Percentiles rank a stretch among this genome's conserved stretches.
phyloP scores from a whole-genome alignment of 176 grass and related monocot species.

The Aegilops tauschii region DNA sequence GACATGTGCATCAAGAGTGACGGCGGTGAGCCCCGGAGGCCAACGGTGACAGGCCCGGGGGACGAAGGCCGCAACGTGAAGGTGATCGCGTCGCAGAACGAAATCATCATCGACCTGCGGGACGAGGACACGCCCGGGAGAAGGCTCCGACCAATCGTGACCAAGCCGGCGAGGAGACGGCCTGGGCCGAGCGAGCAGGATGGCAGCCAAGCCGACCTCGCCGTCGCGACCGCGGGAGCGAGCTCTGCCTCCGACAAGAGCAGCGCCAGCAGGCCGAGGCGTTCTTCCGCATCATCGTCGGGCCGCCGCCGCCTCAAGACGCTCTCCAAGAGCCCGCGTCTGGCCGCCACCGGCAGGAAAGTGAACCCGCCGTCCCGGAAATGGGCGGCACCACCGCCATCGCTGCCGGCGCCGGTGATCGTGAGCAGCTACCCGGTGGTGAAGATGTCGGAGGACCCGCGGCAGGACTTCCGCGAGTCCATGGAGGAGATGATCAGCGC shows the following conservation, averaged over 20 bases:
- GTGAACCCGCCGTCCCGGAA: neutral
- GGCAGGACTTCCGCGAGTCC: conserved; percentile 74
- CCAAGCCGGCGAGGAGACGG: conserved; percentile 33
- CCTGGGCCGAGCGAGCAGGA: neutral
- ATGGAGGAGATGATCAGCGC: conserved; percentile 89
- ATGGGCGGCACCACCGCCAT: neutral
- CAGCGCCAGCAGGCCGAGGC: conserved; percentile 24
- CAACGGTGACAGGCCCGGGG: neutral
- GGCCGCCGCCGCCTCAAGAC: conserved; percentile 39
- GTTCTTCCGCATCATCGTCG: conserved; percentile 14
- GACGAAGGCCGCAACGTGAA: neutral
- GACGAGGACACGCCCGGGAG: neutral
- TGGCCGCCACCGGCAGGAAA: conserved; percentile 17
- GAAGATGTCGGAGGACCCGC: conserved; percentile 54
- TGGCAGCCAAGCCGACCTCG: neutral
- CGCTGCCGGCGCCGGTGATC: neutral
- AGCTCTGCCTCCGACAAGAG: conserved; percentile 24
- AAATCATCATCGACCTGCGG: conserved; percentile 52
- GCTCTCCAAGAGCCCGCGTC: conserved; percentile 47
- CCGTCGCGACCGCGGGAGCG: neutral
- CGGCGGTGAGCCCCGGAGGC: neutral
- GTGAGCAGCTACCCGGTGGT: conserved; percentile 56
- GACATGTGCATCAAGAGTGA: conserved; percentile 28
- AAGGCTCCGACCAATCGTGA: conserved; percentile 52
- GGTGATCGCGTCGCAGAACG: conserved; percentile 39